These are phyloP conservation scores for Rhodotorula sp. DNA, from an alignment of 1,284 basidiomycete species.

Conservation along the genomic window DNA sequence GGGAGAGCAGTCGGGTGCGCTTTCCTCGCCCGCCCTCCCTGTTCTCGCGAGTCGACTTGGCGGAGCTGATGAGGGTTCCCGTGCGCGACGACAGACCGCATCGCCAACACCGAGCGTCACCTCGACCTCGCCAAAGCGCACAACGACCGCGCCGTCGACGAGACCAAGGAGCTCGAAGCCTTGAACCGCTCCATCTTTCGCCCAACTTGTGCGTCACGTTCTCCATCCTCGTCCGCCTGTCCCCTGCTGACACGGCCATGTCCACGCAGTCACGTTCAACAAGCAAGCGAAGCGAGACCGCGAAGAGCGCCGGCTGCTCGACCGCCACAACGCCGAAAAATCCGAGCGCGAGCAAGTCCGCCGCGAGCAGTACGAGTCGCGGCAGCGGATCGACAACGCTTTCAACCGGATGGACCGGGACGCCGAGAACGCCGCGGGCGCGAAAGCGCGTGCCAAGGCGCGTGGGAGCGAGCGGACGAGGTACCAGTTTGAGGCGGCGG, in stretches of 20 bases:
- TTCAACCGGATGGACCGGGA: slow-evolving; percentile 58
- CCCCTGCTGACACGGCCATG: neutral
- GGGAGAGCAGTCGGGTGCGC: slow-evolving; percentile 92
- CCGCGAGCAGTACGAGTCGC: slow-evolving; percentile 79
- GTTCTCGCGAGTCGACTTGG: neutral
- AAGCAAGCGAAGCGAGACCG: slow-evolving; percentile 79
- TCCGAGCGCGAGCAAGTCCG: slow-evolving; percentile 79
- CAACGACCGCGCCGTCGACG: slow-evolving; percentile 84
- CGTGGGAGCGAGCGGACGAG: slow-evolving; percentile 72
- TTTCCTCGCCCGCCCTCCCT: slow-evolving; percentile 10
- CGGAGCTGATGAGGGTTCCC: neutral
- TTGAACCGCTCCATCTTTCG: slow-evolving; percentile 95
- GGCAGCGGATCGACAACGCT: slow-evolving; percentile 78
- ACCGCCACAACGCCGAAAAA: slow-evolving; percentile 86
- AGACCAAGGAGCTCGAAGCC: slow-evolving; percentile 87
- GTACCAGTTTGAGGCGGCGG: slow-evolving; percentile 92
- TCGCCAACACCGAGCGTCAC: slow-evolving; percentile 94
- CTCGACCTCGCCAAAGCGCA: slow-evolving; percentile 91
- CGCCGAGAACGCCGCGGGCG: slow-evolving; percentile 55
- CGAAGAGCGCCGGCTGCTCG: slow-evolving; percentile 81
- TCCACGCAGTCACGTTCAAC: slow-evolving; percentile 43
- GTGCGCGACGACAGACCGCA: slow-evolving; percentile 51
- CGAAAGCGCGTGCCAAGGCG: slow-evolving; percentile 45
- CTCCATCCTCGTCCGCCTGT: neutral
- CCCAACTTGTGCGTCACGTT: slow-evolving; percentile 54